Evolutionary conservation across 225 moss, liverwort and hornwort species (phyloP).

Genomic region (Rhytidiadelphus loreus): DNA sequence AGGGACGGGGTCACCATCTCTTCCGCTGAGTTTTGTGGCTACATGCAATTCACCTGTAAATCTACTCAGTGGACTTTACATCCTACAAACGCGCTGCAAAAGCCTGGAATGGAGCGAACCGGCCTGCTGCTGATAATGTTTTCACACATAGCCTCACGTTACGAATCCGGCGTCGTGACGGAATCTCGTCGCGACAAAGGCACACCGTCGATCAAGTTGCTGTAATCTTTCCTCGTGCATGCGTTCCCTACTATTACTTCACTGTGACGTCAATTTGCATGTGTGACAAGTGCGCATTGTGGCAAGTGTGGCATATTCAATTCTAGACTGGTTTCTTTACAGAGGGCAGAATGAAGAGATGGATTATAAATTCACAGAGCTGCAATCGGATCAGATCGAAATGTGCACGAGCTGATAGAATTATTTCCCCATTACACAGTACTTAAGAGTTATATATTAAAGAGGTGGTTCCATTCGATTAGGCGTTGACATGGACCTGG

Average conservation of each 20-base stretch:
- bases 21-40: not conserved
- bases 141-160: not conserved
- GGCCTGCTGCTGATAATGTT: not conserved
- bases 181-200: not conserved
- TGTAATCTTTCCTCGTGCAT: not conserved
- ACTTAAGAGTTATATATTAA: no score
- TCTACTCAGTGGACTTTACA: not conserved
- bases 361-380: not conserved
- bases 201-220: not conserved
- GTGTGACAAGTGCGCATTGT: no score
- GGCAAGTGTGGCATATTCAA: not conserved
- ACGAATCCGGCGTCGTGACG: not conserved
- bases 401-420: not conserved
- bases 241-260: not conserved
- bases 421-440: not conserved
- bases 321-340: no score
- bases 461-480: not conserved
- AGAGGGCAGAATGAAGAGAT: not conserved
- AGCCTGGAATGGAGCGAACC: not conserved
- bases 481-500: not conserved
- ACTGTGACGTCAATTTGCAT: not conserved
- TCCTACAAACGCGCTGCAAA: not conserved
- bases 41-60: not conserved
- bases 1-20: not conserved
- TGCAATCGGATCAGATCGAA: not conserved